phyloP scores from a whole-genome alignment of 2,329 filamentous ascomycete species.

The Thermothelomyces thermophilus region DNA sequence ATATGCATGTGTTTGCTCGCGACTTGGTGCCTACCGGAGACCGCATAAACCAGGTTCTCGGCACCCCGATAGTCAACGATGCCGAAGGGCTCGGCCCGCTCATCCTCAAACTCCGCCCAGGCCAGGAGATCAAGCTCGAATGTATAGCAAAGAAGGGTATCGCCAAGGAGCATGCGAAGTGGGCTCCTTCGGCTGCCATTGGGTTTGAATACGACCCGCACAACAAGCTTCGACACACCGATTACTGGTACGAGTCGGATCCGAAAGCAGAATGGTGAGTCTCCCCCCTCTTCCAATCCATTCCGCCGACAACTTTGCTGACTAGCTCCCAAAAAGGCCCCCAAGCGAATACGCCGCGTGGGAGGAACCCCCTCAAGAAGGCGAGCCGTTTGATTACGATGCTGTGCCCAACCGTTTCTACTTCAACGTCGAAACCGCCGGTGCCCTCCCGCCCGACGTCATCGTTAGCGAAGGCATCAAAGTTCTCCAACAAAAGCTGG shows the following conservation, averaged over 20 bases:
- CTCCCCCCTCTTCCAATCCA: not conserved
- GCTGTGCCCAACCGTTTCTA: conserved; percentile 82
- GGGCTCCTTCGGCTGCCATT: conserved; percentile 86
- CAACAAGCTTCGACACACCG: conserved; percentile 87
- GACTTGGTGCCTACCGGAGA: conserved; percentile 70
- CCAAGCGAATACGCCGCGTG: conserved; percentile 72
- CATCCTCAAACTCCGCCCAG: conserved; percentile 83
- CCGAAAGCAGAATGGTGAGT: conserved; percentile 75
- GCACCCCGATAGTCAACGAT: conserved; percentile 77
- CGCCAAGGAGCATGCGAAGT: conserved; percentile 97
- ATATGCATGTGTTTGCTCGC: conserved; percentile 90
- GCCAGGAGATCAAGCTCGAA: conserved; percentile 81
- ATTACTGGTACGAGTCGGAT: conserved; percentile 92
- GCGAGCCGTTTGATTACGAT: conserved; percentile 85
- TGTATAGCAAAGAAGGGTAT: conserved; percentile 98
- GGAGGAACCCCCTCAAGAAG: conserved; percentile 73
- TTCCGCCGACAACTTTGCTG: conserved; percentile 14
- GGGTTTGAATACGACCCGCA: conserved; percentile 98
- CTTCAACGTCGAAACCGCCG: conserved; percentile 85
- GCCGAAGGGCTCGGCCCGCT: conserved; percentile 73
- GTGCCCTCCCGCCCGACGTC: conserved; percentile 79
- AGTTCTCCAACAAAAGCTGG: conserved; percentile 84
- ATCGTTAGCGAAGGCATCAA: conserved; percentile 87
- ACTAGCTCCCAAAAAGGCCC: conserved; percentile 51
- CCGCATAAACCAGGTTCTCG: conserved; percentile 67